phyloP scores from a whole-genome alignment of 169 alveolate species.

The Plasmodium gaboni region DNA sequence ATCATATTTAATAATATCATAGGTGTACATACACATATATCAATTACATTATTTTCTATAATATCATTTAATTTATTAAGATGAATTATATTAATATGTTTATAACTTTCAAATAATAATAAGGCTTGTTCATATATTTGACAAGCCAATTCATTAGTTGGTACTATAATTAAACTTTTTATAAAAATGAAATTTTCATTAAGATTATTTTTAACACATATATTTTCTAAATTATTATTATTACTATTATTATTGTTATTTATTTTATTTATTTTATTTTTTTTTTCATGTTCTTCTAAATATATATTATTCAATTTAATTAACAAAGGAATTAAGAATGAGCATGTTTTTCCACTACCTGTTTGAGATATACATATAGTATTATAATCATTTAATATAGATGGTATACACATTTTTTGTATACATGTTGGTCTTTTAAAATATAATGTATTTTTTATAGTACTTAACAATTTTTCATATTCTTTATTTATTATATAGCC shows the following conservation, averaged over 20 bases:
- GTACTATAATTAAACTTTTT: conserved; percentile 57
- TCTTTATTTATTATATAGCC: not conserved
- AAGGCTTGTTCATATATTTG: conserved; percentile 67
- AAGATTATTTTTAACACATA: too few relatives aligned
- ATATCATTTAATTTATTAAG: conserved; percentile 26
- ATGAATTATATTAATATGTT: conserved; percentile 10
- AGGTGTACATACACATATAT: conserved; percentile 69
- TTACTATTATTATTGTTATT: not conserved
- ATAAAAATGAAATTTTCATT: not conserved
- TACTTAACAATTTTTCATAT: conserved; percentile 21
- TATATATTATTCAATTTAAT: conserved; percentile 8
- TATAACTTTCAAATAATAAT: conserved; percentile 34
- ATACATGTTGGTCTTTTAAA: conserved; percentile 51
- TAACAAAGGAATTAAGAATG: conserved; percentile 82
- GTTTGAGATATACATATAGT: conserved; percentile 86
- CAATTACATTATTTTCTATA: conserved; percentile 14
- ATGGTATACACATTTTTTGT: conserved; percentile 79
- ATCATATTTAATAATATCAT: conserved; percentile 15
- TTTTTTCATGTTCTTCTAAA: not conserved
- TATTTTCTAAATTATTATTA: not conserved
- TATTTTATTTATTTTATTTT: not conserved
- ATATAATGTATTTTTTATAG: conserved; percentile 35
- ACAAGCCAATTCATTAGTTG: conserved; percentile 53
- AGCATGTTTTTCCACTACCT: conserved; percentile 88
- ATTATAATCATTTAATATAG: conserved; percentile 79